phyloP scores from a whole-genome alignment of 345 rosid species.

The Ceriops decandra region DNA sequence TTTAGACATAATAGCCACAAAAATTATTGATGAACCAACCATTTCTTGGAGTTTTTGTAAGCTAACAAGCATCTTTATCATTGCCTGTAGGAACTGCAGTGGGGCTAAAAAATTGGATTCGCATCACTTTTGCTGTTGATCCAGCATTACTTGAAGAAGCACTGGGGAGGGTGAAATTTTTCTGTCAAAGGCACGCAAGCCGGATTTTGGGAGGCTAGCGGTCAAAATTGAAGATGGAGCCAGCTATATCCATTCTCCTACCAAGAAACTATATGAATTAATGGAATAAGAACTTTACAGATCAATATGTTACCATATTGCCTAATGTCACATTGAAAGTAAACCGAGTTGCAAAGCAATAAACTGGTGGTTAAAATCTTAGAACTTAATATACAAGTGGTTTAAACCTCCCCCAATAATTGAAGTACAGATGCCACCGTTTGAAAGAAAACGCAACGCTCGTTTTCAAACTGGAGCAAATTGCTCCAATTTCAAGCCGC shows the following conservation, averaged over 20 bases:
- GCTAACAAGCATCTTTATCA: background rate
- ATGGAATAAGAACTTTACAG: background rate
- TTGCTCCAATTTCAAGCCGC: no score
- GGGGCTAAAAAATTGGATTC: conserved; percentile 76
- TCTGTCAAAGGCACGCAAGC: conserved; percentile 50
- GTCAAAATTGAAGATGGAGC: background rate
- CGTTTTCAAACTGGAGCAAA: no score
- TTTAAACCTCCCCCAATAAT: no score
- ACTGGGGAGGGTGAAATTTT: conserved; percentile 56
- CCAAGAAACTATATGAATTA: conserved; percentile 23
- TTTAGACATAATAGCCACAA: no score
- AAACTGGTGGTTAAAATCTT: no score
- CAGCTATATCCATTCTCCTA: background rate
- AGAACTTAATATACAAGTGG: no score
- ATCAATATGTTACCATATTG: no score
- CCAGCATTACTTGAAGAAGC: conserved; percentile 65
- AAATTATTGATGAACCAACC: background rate
- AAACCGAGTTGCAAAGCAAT: no score
- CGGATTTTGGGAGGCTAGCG: background rate
- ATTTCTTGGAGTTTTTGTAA: background rate
- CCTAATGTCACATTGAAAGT: no score
- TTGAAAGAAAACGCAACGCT: no score
- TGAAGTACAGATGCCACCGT: no score
- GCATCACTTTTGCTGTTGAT: conserved; percentile 81
- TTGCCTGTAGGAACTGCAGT: conserved; percentile 67